A percentile compares a stretch with the other conserved stretches of the same genome.
Evolutionary conservation across 768 basidiomycete genomes (phyloP).

Genomic region (Russula dissimulans): DNA sequence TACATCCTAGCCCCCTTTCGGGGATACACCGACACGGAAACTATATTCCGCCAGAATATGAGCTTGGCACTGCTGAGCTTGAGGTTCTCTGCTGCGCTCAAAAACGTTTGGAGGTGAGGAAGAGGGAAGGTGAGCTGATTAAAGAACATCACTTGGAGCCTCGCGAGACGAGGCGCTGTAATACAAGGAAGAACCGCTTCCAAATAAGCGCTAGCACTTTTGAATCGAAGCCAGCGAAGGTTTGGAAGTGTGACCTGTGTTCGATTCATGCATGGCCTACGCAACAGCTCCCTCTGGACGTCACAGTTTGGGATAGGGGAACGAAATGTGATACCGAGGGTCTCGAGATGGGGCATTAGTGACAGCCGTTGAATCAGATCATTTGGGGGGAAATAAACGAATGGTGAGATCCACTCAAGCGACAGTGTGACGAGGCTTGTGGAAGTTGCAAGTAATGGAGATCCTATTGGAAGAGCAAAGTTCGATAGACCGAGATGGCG

Average conservation of each 20-base stretch:
- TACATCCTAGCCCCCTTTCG: background rate
- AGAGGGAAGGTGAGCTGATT: background rate
- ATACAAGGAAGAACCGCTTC: background rate
- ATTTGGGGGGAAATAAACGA: background rate
- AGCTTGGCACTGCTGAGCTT: background rate
- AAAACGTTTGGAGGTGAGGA: background rate
- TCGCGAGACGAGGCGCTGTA: background rate
- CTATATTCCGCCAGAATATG: background rate
- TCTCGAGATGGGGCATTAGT: background rate
- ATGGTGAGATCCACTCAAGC: background rate
- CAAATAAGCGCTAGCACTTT: background rate
- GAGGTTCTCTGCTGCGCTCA: background rate
- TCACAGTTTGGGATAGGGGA: background rate
- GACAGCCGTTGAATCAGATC: background rate
- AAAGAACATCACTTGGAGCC: background rate
- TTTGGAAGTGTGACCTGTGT: background rate
- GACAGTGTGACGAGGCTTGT: background rate
- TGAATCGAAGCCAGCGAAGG: background rate
- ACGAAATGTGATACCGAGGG: background rate
- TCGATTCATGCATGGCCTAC: no score
- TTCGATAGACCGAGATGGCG: background rate
- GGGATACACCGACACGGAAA: background rate
- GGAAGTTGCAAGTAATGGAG: background rate
- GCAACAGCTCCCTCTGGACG: background rate
- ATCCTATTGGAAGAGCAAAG: background rate